Conservation (phyloP, 805 yeast species). For the Metschnikowia cerradonensis region DNA sequence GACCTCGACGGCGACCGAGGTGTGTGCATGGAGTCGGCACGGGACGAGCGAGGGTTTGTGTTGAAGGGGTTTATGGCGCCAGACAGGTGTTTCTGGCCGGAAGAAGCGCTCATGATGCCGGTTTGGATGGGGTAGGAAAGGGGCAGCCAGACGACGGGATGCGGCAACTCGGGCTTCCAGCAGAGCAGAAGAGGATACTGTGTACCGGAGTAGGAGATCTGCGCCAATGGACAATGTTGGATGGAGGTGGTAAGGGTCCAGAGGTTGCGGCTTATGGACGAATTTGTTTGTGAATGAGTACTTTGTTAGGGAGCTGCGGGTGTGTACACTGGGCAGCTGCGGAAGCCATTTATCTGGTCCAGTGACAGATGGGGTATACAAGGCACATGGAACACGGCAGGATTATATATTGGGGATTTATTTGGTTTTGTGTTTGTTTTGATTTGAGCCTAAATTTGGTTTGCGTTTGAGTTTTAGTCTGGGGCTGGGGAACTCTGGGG, state of each 20-base stretch:
- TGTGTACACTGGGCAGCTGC: neutral
- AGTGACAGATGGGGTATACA: neutral
- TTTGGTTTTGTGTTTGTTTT: too few relatives aligned
- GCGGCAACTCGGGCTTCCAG: neutral
- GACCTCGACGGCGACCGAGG: conserved; percentile 42
- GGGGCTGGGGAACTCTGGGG: too few relatives aligned
- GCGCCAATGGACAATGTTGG: neutral
- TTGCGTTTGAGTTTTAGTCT: too few relatives aligned
- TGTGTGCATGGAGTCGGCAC: conserved; percentile 21
- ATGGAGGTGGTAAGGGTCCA: neutral
- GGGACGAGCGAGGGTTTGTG: neutral
- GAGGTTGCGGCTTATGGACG: conserved; percentile 3
- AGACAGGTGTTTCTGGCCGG: neutral
- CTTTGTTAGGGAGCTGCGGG: conserved; percentile 5
- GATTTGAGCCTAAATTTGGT: too few relatives aligned
- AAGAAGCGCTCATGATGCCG: conserved; percentile 3
- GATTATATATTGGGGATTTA: too few relatives aligned
- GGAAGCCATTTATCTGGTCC: neutral
- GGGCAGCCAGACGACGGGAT: neutral
- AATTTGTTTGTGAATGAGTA: conserved; percentile 4
- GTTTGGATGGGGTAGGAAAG: neutral
- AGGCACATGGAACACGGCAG: too few relatives aligned
- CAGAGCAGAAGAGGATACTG: neutral
- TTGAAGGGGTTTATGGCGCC: conserved; percentile 5
- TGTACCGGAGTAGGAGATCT: neutral